Evolutionary conservation across 208 protist genomes (phyloP), one percentile per base, ranked within the genome.

Genomic region (Leptomonas pyrrhocoris): DNA sequence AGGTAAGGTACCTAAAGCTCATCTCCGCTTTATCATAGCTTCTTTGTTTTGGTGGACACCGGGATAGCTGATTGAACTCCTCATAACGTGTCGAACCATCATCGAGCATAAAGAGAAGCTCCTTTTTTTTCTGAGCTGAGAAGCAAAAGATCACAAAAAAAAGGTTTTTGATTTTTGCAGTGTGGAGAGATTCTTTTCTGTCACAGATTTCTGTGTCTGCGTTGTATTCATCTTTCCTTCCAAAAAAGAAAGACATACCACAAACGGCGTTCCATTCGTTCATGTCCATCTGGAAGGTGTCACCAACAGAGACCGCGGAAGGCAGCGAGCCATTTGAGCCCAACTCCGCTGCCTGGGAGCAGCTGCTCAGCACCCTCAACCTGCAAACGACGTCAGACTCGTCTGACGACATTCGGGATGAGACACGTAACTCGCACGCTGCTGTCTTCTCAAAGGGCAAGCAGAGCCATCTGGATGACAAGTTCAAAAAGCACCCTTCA

Each of bases 271-370:
- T 27, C 19, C 23, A 49, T 21, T 16, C 18, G 25, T 46, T 15
- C 45, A 72, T 72, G 66, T 64, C 66, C 16, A 72, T 72, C 18
- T 72, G 66, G 66, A n/a, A 62, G 46, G 16, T 42, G 53, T 55
- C 45, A 0, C 23, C 43, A 19, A 34, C 21, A 4, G 66, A 72
- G 0, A 55, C n/a, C 48, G 25, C 19, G 18, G 42, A 34, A 1
- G 23, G 15, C 45, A 46, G 25, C 45, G 55, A 54, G 18, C 30
- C 23, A n/a, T 53, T 48, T 36, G 28, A 38, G 21, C 48, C 27
- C 31, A 72, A 72, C 66, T n/a, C 66, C 66, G 25, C 63, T 48
- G 54, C 27, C 2, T 72, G 66, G 66, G 43, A 72, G 4, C 66
- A 62, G 42, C 12, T 72, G 40, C 45, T 72, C 28, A 63, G 25